Evolutionary conservation across 495 filamentous ascomycete species (phyloP), one percentile per base, ranked within the genome.

Genomic region (Aspergillus diversus): DNA sequence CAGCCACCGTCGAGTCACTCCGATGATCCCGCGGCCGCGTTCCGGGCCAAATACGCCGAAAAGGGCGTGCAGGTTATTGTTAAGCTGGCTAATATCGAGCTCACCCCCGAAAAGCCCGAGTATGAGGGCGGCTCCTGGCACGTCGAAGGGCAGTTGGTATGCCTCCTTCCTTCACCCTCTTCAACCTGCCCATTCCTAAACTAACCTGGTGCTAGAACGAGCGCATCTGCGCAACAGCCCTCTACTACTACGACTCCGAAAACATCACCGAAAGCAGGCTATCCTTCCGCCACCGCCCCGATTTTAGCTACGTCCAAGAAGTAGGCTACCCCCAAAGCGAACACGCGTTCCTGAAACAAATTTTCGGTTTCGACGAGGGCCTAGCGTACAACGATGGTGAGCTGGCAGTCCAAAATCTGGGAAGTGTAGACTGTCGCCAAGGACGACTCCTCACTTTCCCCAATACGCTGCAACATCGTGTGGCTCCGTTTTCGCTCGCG

Each of bases 181-280:
- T 16, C 32, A 7, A 27, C 21, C 2, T 2, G 1, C 21, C 21
- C 21, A 1, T 27, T 27, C 8, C 15, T 7, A 49, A 13, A 13
- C 32, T 53, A 33, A 53, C 9, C 1, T 12, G 34, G 0, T 31
- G 0, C 31, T 17, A 57, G 60, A 85, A 84, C 63, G 84, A 86
- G 53, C 69, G 21, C 21, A 86, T 87, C 50, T 77, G 76, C 39
- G 83, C 84, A 7, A 84, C 82, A 0, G 82, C 82, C 1, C 60
- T 88, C 5, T 87, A 84, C 64, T 86, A 87, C 70, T 87, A 85
- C 69, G 81, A 86, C 60, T 68, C 63, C 46, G 72, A 84, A 5
- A 90, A 91, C 67, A 80, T 89, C 56, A 85, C 80, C 4, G 42
- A 57, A 1, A 64, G 21, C 50, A 34, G 15, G 5, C 77, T 89